Percentiles rank a stretch among this genome's conserved stretches.
Conservation (phyloP, 2,329 filamentous ascomycete genomes). For the Diaporthe citriasiana region DNA sequence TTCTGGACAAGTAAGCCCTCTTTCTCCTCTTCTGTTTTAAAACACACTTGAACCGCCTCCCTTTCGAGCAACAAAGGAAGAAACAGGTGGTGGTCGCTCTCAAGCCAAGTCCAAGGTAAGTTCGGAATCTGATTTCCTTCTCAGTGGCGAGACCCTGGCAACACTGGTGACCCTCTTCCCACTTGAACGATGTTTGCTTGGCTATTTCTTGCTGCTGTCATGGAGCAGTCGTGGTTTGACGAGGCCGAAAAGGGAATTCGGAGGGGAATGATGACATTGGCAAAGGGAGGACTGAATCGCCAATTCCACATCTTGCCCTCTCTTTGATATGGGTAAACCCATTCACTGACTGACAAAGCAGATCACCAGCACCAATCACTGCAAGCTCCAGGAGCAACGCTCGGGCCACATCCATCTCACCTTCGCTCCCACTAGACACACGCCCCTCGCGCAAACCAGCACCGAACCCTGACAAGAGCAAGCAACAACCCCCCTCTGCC, state of each 20-base stretch:
- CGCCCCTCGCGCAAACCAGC: not conserved
- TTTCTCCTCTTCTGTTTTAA: not conserved
- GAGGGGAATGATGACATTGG: not conserved
- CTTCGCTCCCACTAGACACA: not conserved
- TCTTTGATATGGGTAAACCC: constrained; percentile 18
- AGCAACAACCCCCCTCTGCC: not conserved
- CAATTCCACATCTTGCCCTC: constrained; percentile 11
- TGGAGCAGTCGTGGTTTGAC: not conserved
- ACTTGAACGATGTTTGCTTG: not conserved
- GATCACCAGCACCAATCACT: not conserved
- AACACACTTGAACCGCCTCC: too few species aligned
- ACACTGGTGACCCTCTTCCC: not conserved
- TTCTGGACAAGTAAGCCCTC: not conserved
- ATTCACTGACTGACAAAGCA: constrained; percentile 35
- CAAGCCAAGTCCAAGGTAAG: not conserved
- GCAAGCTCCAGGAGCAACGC: not conserved
- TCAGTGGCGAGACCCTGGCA: not conserved
- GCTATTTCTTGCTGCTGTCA: not conserved
- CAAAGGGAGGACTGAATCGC: constrained; percentile 9
- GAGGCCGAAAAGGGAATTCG: not conserved
- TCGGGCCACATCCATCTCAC: not conserved
- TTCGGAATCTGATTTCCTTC: not conserved
- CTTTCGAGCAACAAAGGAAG: not conserved
- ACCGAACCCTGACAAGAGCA: constrained; percentile 1
- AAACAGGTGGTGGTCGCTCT: not conserved